phyloP scores from a whole-genome alignment of 306 rosid species.

The Mimosa pudica region DNA sequence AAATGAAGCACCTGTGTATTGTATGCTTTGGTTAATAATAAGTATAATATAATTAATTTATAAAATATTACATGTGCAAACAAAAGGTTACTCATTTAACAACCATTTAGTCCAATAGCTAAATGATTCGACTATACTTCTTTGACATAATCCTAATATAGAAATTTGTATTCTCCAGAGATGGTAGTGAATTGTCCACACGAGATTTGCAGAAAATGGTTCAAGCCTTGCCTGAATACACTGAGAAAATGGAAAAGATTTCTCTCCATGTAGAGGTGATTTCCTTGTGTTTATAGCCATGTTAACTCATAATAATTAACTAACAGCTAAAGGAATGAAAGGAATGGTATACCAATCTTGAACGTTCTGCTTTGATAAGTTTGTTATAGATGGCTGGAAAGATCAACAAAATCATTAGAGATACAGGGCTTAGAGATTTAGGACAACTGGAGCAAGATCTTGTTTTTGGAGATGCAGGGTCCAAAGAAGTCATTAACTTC shows the following conservation, averaged over 20 bases:
- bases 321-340: background rate
- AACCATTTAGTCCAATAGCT: too few relatives aligned
- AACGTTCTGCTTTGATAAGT: conserved; percentile 43
- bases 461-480: conserved; percentile 95
- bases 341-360: conserved; percentile 13
- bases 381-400: conserved; percentile 77
- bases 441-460: conserved; percentile 98
- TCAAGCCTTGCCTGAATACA: conserved; percentile 95
- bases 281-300: conserved; percentile 31
- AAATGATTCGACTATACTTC: background rate
- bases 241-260: conserved; percentile 90
- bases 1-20: too few relatives aligned
- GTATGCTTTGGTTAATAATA: too few relatives aligned
- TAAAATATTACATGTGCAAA: too few relatives aligned
- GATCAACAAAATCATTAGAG: conserved; percentile 80
- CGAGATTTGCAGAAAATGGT: conserved; percentile 97
- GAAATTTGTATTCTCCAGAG: conserved; percentile 56
- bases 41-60: too few relatives aligned
- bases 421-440: conserved; percentile 69
- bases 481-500: conserved; percentile 85
- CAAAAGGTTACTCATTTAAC: too few relatives aligned
- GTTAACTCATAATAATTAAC: background rate
- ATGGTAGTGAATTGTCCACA: conserved; percentile 81
- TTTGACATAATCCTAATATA: conserved; percentile 24
- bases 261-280: conserved; percentile 93